Evolutionary conservation across 306 rosid species (phyloP).

Genomic region (Casuarina equisetifolia): DNA sequence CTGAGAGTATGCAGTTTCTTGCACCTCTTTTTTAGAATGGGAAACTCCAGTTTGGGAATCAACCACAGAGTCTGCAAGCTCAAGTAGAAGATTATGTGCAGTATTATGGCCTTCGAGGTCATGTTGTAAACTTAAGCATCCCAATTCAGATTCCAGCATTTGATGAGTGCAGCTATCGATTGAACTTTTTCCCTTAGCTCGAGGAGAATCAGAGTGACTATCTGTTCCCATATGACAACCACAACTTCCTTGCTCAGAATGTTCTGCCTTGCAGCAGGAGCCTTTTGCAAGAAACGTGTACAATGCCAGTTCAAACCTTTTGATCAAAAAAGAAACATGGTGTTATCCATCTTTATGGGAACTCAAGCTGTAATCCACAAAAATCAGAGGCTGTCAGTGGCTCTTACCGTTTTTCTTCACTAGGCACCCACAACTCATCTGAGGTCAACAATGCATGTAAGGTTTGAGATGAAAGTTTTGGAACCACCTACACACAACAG

Average conservation of each 20-base stretch:
- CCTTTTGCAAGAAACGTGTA: conserved; percentile 67
- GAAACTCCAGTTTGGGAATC: conserved; percentile 54
- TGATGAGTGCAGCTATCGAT: conserved; percentile 44
- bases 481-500: conserved; percentile 64
- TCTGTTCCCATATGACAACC: conserved; percentile 55
- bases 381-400: conserved; percentile 22
- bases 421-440: conserved; percentile 81
- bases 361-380: conserved; percentile 36
- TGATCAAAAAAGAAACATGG: conserved; percentile 19
- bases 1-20: conserved; percentile 50
- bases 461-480: conserved; percentile 91
- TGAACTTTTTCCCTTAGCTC: conserved; percentile 48
- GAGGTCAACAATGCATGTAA: conserved; percentile 81
- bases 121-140: conserved; percentile 52
- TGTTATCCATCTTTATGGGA: conserved; percentile 21
- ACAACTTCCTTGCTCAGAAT: conserved; percentile 60
- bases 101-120: conserved; percentile 48
- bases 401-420: conserved; percentile 86
- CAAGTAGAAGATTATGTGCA: conserved; percentile 50
- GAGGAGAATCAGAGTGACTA: conserved; percentile 52
- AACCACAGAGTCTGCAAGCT: conserved; percentile 59
- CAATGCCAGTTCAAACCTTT: conserved; percentile 88
- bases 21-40: conserved; percentile 54
- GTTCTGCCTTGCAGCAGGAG: conserved; percentile 66
- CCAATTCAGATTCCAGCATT: conserved; percentile 66